Conservation (phyloP, 2,329 filamentous ascomycete species). For the Erysiphe pisi region DNA sequence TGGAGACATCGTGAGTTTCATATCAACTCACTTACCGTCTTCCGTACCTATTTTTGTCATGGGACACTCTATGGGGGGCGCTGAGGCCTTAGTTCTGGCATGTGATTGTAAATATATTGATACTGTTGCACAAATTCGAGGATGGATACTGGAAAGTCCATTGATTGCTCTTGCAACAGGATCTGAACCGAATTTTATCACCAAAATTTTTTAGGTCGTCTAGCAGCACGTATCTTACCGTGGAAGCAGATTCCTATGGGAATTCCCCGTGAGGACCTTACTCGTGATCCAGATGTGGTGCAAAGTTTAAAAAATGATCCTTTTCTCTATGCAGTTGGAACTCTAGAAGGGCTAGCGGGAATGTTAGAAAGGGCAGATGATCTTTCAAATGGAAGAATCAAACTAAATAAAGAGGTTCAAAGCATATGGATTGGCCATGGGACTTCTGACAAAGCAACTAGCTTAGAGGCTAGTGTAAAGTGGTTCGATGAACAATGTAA, state of each 20-base stretch:
- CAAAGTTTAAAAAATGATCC: conserved; percentile 53
- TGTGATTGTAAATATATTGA: conserved; percentile 44
- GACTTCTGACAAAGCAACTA: conserved; percentile 59
- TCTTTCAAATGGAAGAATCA: no score
- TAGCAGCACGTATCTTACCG: conserved; percentile 59
- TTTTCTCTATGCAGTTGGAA: conserved; percentile 72
- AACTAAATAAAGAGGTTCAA: conserved; percentile 45
- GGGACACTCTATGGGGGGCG: no score
- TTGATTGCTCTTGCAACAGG: conserved; percentile 62
- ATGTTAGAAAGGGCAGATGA: conserved; percentile 67
- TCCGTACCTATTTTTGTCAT: conserved; percentile 60
- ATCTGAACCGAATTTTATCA: conserved; percentile 53
- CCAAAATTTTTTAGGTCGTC: no score
- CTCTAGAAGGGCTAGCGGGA: conserved; percentile 65
- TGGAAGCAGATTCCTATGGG: conserved; percentile 54
- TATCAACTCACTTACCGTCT: conserved; percentile 48
- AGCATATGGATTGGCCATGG: conserved; percentile 67
- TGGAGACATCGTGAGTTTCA: conserved; percentile 66
- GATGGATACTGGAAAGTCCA: conserved; percentile 64
- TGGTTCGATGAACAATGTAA: conserved; percentile 49
- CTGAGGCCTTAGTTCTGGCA: conserved; percentile 55
- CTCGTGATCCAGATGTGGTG: conserved; percentile 54
- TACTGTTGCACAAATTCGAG: conserved; percentile 52
- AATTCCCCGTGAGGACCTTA: conserved; percentile 54
- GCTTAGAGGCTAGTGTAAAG: conserved; percentile 51